Conservation (phyloP, 1,284 basidiomycete species). For the Ustilago esculenta region DNA sequence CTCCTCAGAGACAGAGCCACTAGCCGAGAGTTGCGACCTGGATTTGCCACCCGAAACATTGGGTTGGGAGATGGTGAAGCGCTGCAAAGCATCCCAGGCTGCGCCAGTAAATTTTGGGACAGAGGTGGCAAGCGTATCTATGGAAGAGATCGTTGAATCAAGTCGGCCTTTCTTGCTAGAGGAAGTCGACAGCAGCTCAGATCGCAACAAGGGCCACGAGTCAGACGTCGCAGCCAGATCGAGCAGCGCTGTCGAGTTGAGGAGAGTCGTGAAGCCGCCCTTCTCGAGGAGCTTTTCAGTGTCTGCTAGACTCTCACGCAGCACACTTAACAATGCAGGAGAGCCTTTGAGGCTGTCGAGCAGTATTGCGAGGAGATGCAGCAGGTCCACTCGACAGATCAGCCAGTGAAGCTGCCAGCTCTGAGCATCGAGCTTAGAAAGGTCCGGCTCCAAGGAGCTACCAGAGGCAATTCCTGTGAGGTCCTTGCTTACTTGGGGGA, state of each 20-base stretch:
- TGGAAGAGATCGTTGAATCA: constrained; percentile 17
- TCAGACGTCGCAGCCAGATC: constrained; percentile 35
- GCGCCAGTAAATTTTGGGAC: constrained; percentile 37
- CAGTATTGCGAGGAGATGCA: constrained; percentile 18
- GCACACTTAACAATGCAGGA: not conserved
- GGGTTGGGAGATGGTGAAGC: too few species aligned
- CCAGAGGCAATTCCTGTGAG: not conserved
- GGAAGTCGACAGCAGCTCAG: constrained; percentile 8
- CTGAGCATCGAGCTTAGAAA: constrained; percentile 1
- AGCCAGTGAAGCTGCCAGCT: constrained; percentile 40
- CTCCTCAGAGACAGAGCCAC: constrained; percentile 26
- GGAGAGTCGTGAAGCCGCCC: constrained; percentile 16
- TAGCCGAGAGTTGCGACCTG: not conserved
- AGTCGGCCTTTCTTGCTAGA: constrained; percentile 7
- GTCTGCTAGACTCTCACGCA: constrained; percentile 6
- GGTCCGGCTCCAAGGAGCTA: not conserved
- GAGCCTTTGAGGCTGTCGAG: constrained; percentile 16
- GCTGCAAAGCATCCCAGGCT: constrained; percentile 34
- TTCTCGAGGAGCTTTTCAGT: constrained; percentile 21
- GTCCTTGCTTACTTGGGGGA: constrained; percentile 7
- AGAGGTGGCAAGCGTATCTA: constrained; percentile 20
- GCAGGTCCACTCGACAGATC: constrained; percentile 31
- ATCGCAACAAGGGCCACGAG: constrained; percentile 24
- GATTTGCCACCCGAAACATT: not conserved
- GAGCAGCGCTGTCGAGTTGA: constrained; percentile 30